Percentiles rank a stretch among this genome's conserved stretches.
Conservation (phyloP, 2,329 filamentous ascomycete species). For the Curvularia lunata region DNA sequence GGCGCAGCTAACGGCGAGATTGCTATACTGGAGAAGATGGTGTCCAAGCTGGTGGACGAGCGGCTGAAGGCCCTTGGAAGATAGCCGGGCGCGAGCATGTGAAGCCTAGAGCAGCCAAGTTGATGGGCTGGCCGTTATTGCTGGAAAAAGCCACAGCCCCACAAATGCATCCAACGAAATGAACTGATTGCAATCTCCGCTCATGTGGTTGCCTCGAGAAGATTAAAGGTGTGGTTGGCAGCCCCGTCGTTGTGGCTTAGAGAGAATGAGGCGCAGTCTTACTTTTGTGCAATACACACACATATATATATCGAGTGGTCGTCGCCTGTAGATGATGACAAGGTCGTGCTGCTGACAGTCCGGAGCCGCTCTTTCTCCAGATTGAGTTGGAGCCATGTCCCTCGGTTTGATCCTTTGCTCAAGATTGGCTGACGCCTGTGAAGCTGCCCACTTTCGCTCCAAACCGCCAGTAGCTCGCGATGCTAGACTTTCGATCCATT, state of each 20-base stretch:
- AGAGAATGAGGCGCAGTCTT: constrained; percentile 47
- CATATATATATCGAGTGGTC: constrained; percentile 27
- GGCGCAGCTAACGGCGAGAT: constrained; percentile 59
- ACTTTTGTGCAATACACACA: constrained; percentile 21
- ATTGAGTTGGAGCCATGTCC: constrained; percentile 1
- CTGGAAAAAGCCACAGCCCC: constrained; percentile 9
- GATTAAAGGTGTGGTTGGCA: constrained; percentile 33
- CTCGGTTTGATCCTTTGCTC: constrained; percentile 27
- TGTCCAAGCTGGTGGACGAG: constrained; percentile 74
- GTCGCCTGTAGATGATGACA: background rate
- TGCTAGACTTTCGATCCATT: constrained; percentile 8
- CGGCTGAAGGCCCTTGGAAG: constrained; percentile 58
- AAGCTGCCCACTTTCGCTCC: constrained; percentile 4
- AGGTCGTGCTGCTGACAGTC: background rate
- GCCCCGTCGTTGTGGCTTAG: constrained; percentile 33
- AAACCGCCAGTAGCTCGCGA: background rate
- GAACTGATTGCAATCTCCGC: background rate
- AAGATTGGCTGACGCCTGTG: constrained; percentile 21
- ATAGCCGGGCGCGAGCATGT: constrained; percentile 19
- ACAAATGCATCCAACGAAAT: constrained; percentile 14
- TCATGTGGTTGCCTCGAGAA: constrained; percentile 15
- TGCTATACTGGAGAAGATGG: constrained; percentile 59
- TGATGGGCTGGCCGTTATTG: constrained; percentile 5
- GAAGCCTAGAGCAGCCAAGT: constrained; percentile 7
- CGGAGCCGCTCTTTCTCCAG: background rate